Conservation (phyloP, 2,329 filamentous ascomycete species). For the Ascochyta lentis region DNA sequence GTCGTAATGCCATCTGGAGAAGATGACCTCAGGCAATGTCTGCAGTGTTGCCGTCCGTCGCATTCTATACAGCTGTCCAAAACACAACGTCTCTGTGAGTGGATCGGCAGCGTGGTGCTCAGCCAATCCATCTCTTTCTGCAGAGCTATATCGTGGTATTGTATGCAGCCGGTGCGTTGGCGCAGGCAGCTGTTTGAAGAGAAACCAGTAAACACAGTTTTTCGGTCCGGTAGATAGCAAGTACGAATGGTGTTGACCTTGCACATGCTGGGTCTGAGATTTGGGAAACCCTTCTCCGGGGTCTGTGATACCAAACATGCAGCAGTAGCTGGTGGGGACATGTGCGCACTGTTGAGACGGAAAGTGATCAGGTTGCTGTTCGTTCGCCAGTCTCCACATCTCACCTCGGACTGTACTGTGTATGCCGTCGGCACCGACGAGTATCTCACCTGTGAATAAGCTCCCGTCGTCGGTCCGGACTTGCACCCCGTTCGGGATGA, state of each 20-base stretch:
- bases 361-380: constrained; percentile 5
- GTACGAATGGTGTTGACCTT: background rate
- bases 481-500: constrained; percentile 6
- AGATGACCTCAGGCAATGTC: no score
- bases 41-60: no score
- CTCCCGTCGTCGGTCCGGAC: constrained; percentile 16
- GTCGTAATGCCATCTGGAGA: no score
- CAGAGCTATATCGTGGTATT: no score
- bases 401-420: constrained; percentile 19
- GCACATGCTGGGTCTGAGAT: background rate
- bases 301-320: background rate
- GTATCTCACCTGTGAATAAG: constrained; percentile 8
- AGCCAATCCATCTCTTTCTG: no score
- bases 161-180: no score
- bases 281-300: background rate
- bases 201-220: constrained; percentile 3
- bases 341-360: background rate
- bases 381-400: constrained; percentile 23
- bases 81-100: no score
- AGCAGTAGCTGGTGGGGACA: background rate
- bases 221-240: background rate
- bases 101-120: no score
- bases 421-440: constrained; percentile 25
- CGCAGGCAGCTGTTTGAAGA: background rate
- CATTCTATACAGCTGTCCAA: no score